phyloP scores from a whole-genome alignment of 192 early-diverging fungal genomes.

The Coemansia sp. region DNA sequence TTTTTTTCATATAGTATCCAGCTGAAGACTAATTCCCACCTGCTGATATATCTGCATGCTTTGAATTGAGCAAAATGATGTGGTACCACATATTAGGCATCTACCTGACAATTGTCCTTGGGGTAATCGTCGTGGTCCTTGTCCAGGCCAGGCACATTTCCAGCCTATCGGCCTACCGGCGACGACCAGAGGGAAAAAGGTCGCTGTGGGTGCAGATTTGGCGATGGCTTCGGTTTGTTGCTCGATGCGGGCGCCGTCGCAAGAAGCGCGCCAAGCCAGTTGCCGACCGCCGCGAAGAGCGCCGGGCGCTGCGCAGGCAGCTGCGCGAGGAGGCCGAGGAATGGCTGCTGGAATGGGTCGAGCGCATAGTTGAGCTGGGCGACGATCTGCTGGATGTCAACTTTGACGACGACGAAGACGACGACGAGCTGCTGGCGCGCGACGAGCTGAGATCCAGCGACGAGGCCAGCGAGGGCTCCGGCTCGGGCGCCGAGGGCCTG shows the following conservation, averaged over 20 bases:
- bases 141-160: conserved; percentile 26
- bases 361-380: conserved; percentile 48
- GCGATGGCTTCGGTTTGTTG: conserved; percentile 47
- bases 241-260: conserved; percentile 44
- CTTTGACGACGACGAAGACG: conserved; percentile 44
- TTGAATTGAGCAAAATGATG: conserved; percentile 14
- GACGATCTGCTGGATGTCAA: conserved; percentile 45
- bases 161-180: conserved; percentile 3
- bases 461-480: conserved; percentile 22
- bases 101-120: conserved; percentile 39
- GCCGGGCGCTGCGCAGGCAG: conserved; percentile 43
- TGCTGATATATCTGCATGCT: too few species aligned
- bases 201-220: conserved; percentile 31
- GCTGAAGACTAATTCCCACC: background rate
- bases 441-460: conserved; percentile 35
- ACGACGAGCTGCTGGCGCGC: conserved; percentile 30
- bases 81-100: conserved; percentile 50
- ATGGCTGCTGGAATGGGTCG: conserved; percentile 45
- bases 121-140: conserved; percentile 31
- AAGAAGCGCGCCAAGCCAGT: conserved; percentile 34
- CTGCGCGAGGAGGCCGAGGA: conserved; percentile 51
- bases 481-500: conserved; percentile 5
- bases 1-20: background rate
- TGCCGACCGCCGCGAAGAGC: conserved; percentile 41
- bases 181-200: conserved; percentile 16